These are phyloP conservation scores for Amanita rimosa DNA, from an alignment of 768 basidiomycete species.

Conservation along the genomic window DNA sequence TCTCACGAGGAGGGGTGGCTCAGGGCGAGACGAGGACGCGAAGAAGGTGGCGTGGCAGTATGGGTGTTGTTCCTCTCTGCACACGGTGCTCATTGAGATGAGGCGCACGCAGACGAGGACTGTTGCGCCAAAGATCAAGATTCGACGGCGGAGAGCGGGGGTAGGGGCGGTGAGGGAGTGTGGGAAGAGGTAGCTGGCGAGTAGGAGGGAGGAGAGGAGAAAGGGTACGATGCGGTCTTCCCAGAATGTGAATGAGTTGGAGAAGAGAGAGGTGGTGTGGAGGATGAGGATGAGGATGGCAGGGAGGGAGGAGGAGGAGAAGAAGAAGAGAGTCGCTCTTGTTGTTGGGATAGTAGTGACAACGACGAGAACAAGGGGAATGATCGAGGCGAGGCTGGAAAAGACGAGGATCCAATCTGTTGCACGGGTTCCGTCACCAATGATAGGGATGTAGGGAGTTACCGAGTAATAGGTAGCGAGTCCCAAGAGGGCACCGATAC, in stretches of 20 bases:
- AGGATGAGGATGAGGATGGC: conserved; percentile 50
- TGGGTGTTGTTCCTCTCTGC: conserved; percentile 90
- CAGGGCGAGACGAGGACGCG: conserved; percentile 40
- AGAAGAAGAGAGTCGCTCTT: conserved; percentile 18
- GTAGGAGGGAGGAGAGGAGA: conserved; percentile 55
- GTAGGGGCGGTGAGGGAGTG: conserved; percentile 61
- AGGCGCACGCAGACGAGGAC: conserved; percentile 61
- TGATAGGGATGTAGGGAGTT: too few relatives aligned
- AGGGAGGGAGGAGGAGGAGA: conserved; percentile 21
- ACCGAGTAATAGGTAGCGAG: too few relatives aligned
- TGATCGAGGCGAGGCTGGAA: conserved; percentile 31
- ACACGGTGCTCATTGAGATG: conserved; percentile 78
- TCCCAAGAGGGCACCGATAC: too few relatives aligned
- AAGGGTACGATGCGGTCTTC: conserved; percentile 80
- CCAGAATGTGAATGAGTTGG: conserved; percentile 98
- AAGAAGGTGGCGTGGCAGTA: conserved; percentile 79
- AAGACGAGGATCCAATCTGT: conserved; percentile 26
- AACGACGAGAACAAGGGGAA: too few relatives aligned
- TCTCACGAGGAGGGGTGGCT: conserved; percentile 25
- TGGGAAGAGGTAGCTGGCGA: conserved; percentile 35
- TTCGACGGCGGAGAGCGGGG: conserved; percentile 56
- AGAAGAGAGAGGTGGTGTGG: conserved; percentile 71
- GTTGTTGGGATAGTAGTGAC: conserved; percentile 25
- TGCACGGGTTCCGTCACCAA: too few relatives aligned
- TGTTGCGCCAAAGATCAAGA: conserved; percentile 59